A percentile compares a stretch with the other conserved stretches of the same genome.
phyloP scores from a whole-genome alignment of 1,139 yeast genomes.

The Diutina sp. region DNA sequence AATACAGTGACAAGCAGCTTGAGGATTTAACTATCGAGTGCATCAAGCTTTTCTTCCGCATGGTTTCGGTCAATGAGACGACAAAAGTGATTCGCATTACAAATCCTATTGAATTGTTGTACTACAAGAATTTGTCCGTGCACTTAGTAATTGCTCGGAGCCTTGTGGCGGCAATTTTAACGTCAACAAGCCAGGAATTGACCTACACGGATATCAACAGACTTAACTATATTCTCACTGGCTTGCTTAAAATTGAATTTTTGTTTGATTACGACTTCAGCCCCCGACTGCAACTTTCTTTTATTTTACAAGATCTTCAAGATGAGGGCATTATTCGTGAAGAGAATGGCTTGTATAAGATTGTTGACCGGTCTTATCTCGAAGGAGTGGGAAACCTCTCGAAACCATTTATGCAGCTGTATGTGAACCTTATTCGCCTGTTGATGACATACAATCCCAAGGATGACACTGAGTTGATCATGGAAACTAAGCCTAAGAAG shows the following conservation, averaged over 20 bases:
- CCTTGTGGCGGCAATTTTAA: constrained; percentile 20
- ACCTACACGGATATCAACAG: constrained; percentile 14
- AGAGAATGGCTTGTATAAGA: constrained; percentile 8
- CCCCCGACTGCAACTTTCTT: constrained; percentile 16
- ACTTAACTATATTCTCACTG: constrained; percentile 23
- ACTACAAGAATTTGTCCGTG: constrained; percentile 30
- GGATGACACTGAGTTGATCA: background rate
- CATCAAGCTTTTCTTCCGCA: constrained; percentile 22
- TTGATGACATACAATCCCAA: background rate
- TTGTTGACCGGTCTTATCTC: constrained; percentile 14
- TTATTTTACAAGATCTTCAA: constrained; percentile 18
- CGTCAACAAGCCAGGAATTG: constrained; percentile 6
- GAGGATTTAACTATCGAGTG: constrained; percentile 15
- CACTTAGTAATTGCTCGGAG: constrained; percentile 28
- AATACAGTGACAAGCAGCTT: constrained; percentile 8
- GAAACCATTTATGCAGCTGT: constrained; percentile 19
- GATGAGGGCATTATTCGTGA: constrained; percentile 10
- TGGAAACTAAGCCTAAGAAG: background rate
- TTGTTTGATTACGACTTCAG: constrained; percentile 31
- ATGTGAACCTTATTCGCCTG: constrained; percentile 1
- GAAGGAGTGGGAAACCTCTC: constrained; percentile 18
- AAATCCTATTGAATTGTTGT: constrained; percentile 28
- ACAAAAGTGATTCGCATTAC: constrained; percentile 16
- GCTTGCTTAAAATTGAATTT: constrained; percentile 30
- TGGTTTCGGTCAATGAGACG: constrained; percentile 17